Percentiles rank a stretch among this genome's conserved stretches.
Evolutionary conservation across 2,329 filamentous ascomycete species (phyloP).

Genomic region (Ophiosphaerella herpotricha): DNA sequence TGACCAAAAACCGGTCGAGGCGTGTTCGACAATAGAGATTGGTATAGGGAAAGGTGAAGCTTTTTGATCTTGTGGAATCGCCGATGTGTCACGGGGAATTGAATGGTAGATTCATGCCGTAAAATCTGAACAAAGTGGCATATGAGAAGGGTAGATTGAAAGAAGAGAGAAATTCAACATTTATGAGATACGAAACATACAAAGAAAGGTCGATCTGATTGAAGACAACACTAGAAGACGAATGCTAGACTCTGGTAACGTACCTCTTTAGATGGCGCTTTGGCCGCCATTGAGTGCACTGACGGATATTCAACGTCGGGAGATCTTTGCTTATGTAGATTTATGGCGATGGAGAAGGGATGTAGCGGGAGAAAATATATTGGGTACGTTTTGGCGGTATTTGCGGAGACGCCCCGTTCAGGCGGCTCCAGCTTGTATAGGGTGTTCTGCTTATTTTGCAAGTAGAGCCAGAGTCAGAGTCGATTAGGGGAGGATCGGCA

Average conservation of each 20-base stretch:
- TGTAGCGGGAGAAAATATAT: conserved; percentile 39
- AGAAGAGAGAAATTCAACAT: too few relatives aligned
- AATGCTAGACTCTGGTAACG: neutral
- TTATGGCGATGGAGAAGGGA: conserved; percentile 37
- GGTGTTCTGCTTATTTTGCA: neutral
- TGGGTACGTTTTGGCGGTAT: conserved; percentile 31
- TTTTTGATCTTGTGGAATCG: too few relatives aligned
- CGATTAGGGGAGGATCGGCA: neutral
- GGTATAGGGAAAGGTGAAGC: too few relatives aligned
- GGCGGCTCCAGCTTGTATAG: conserved; percentile 12
- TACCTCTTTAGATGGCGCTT: conserved; percentile 17
- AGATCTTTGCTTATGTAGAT: conserved; percentile 18
- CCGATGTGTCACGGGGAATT: too few relatives aligned
- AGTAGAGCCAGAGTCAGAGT: neutral
- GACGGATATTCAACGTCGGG: conserved; percentile 19
- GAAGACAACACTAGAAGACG: too few relatives aligned
- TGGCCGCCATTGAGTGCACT: conserved; percentile 19
- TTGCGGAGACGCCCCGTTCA: conserved; percentile 8
- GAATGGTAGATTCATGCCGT: too few relatives aligned
- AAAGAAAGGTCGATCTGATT: too few relatives aligned
- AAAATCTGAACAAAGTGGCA: too few relatives aligned
- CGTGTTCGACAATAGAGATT: too few relatives aligned
- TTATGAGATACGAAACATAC: too few relatives aligned
- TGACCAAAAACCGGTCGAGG: too few relatives aligned
- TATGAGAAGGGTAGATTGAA: too few relatives aligned